Evolutionary conservation across 371 early-diverging fungal species (phyloP).

Genomic region (Dichotomocladium elegans): DNA sequence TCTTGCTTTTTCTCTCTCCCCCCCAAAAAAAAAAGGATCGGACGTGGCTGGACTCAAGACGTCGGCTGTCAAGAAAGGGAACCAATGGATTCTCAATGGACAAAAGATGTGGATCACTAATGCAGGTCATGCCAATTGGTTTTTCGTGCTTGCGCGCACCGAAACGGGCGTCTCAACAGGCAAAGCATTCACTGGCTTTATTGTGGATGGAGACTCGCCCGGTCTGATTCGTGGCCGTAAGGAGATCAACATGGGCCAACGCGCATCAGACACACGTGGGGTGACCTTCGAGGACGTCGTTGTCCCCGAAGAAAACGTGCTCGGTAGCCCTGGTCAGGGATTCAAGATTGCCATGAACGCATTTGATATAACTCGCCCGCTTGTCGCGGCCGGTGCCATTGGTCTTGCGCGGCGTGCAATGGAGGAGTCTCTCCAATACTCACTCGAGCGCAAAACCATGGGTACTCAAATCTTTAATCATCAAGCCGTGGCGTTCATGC

Average conservation of each 20-base stretch:
- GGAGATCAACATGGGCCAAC: constrained; percentile 97
- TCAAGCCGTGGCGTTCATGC: constrained; percentile 93
- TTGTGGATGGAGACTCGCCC: constrained; percentile 88
- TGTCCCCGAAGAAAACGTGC: constrained; percentile 84
- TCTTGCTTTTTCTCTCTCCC: background rate
- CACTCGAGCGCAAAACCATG: constrained; percentile 94
- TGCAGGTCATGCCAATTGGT: constrained; percentile 97
- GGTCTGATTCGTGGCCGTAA: constrained; percentile 92
- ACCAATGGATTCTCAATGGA: constrained; percentile 74
- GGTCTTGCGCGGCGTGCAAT: constrained; percentile 93
- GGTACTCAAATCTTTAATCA: constrained; percentile 88
- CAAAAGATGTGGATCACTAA: constrained; percentile 91
- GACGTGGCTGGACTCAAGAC: constrained; percentile 72
- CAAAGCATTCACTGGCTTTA: constrained; percentile 94
- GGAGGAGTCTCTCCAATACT: constrained; percentile 89
- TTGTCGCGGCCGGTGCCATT: constrained; percentile 89
- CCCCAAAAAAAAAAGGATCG: constrained; percentile 18
- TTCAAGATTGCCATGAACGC: constrained; percentile 98
- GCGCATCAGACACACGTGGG: constrained; percentile 91
- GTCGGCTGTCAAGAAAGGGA: constrained; percentile 63
- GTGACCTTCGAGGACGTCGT: constrained; percentile 95
- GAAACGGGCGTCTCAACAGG: constrained; percentile 76
- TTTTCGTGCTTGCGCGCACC: constrained; percentile 95
- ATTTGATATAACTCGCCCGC: constrained; percentile 92
- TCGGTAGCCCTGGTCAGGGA: constrained; percentile 76